These are phyloP conservation scores for Coniochaeta prunicola DNA, from an alignment of 2,329 filamentous ascomycete species.

Conservation along the genomic window DNA sequence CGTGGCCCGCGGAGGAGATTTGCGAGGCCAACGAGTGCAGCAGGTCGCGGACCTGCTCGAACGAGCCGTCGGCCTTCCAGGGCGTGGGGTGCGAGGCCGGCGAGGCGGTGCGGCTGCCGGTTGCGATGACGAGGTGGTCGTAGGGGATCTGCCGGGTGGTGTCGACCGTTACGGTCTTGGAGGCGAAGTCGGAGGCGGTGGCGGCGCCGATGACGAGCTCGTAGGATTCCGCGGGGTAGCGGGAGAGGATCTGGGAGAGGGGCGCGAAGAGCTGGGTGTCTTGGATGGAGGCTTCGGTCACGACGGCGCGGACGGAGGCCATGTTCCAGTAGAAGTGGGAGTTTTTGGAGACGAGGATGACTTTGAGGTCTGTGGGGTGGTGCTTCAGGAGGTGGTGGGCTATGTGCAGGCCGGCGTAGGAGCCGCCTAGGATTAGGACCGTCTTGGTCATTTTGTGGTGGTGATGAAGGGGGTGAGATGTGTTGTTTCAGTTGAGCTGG, in stretches of 20 bases:
- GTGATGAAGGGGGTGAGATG: background rate
- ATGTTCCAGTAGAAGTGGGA: slow-evolving; percentile 54
- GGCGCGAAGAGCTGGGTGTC: slow-evolving; percentile 43
- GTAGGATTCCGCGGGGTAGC: slow-evolving; percentile 40
- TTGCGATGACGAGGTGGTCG: slow-evolving; percentile 51
- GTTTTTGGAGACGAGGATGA: slow-evolving; percentile 50
- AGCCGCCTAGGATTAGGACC: slow-evolving; percentile 46
- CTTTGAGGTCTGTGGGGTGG: slow-evolving; percentile 42
- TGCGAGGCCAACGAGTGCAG: slow-evolving; percentile 33
- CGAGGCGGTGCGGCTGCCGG: slow-evolving; percentile 36
- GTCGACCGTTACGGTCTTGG: slow-evolving; percentile 36
- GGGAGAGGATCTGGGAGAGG: slow-evolving; percentile 39
- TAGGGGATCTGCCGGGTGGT: slow-evolving; percentile 32
- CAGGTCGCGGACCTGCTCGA: slow-evolving; percentile 33
- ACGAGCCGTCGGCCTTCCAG: slow-evolving; percentile 43
- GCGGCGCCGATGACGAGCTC: slow-evolving; percentile 46
- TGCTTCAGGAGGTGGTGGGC: slow-evolving; percentile 49
- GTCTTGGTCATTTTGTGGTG: slow-evolving; percentile 38
- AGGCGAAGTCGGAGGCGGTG: slow-evolving; percentile 31
- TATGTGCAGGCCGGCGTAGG: slow-evolving; percentile 44
- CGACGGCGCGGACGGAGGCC: slow-evolving; percentile 42
- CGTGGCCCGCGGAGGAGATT: slow-evolving; percentile 38
- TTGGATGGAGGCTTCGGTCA: slow-evolving; percentile 40
- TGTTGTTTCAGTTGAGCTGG: background rate
- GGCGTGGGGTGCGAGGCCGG: slow-evolving; percentile 24